Base-by-base conservation (phyloP, 352 stramenopile species). In the Aphanomyces euteiches region DNA sequence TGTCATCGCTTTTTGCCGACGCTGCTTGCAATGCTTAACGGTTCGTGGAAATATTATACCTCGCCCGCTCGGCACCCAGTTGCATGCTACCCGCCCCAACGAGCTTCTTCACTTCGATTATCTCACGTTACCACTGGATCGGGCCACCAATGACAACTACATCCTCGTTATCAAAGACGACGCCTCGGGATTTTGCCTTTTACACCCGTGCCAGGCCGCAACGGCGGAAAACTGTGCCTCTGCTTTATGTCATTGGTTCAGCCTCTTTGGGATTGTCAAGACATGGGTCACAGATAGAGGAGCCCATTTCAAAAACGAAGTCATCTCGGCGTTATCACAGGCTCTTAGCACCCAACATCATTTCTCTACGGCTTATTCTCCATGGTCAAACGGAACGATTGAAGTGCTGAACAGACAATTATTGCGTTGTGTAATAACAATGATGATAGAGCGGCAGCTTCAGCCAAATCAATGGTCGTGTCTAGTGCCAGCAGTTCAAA, bases 91-190 rank as follows among this genome's bases (percentile, higher is more conserved):
- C 0, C 78, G 74, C 12, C 76, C 74, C 0, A 81, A 81, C 17
- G 71, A 84, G 37, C 5, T 77, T 4, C 19, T 81, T 0, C 72
- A 82, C 36, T 84, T 85, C n/a, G 75, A 81, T 13, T 82, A 72
- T 12, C 34, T 82, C 7, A 72, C 66, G 0, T 72, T 79, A 36
- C 48, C 73, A 0, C 34, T 73, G 28, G 45, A 53, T 1, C 50
- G 53, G 15, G 57, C 47, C 5, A n/a, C n/a, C n/a, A 60, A 47
- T 2, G 15, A 38, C 0, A 75, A 78, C 47, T 78, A 82, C 36
- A 57, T 83, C 0, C 56, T 81, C 0, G 69, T 85, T 0, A 10
- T 81, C 0, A 81, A 81, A 28, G 75, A 82, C 19, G 70, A 70
- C 2, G 78, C 80, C 70, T 67, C 43, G 3, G 68, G 71, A 0